Evolutionary conservation across 2,329 filamentous ascomycete genomes (phyloP), one percentile per base, ranked within the genome.

Genomic region (Atkinsonella texensis): DNA sequence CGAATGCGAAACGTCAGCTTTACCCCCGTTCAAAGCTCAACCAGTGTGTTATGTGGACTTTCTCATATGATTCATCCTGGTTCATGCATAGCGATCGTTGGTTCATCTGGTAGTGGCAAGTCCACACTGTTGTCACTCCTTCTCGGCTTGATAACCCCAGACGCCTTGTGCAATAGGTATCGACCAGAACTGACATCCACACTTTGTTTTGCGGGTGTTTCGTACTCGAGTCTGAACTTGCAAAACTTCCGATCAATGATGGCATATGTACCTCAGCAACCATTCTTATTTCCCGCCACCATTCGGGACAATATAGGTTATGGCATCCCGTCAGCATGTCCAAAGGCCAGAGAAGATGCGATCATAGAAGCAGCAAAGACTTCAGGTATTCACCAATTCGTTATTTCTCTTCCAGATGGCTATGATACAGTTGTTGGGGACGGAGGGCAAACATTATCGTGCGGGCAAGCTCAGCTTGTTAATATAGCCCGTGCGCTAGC

Each of bases 41-140:
- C 47, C 4, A 52, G 41, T 13, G 35, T 50, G 15, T 18, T 54
- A 17, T 41, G 40, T 3, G 44, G 28, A 4, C 2, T 54, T 2
- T 81, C 74, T n/a, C 70, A 95, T 8, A 70, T 67, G 0, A 78
- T 96, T 49, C 63, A 72, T 1, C 65, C 76, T 0, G 81, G 83
- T 20, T 80, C 77, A 4, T 86, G 80, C 57, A 83, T 83, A 0
- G 89, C 87, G 2, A 80, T 97, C 18, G 89, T 94, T 2, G 90
- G 91, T 1, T 70, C 79, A 1, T 95, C 89, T 0, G 91, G 93
- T 0, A 87, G 85, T n/a, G 91, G 93, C 1, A 97, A 98, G 68
- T 90, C 85, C 13, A 96, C 91, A 0, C 74, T 96, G 38, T 76
- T 85, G 0, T 79, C 85, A 0, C 70, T 97, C 0, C 72, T 97